Conservation (phyloP, 169 alveolate species). For the Eimeria mitis region DNA sequence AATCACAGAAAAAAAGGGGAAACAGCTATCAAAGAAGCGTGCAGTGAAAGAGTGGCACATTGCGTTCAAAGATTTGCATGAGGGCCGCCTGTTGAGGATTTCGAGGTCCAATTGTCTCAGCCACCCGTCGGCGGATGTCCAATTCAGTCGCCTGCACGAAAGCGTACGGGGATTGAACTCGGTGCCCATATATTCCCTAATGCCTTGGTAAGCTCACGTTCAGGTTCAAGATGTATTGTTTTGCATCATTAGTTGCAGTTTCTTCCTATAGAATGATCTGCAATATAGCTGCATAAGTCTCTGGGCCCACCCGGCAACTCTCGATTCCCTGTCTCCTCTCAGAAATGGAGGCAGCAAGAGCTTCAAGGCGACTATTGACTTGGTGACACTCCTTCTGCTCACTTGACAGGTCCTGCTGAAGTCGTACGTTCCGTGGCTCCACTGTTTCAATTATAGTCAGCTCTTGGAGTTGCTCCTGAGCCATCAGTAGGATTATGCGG, state of each 20-base stretch:
- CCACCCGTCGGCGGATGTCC: conserved; percentile 62
- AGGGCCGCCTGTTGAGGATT: conserved; percentile 66
- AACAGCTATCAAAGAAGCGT: not conserved
- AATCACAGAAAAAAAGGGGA: not conserved
- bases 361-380: conserved; percentile 31
- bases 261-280: not conserved
- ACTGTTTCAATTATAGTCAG: conserved; percentile 36
- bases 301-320: conserved; percentile 33
- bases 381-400: conserved; percentile 37
- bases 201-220: not conserved
- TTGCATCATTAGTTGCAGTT: not conserved
- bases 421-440: conserved; percentile 19
- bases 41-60: conserved; percentile 24
- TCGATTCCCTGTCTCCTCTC: conserved; percentile 54
- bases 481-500: not conserved
- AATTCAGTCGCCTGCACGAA: conserved; percentile 46
- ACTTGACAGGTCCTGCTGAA: conserved; percentile 42
- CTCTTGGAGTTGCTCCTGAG: conserved; percentile 62
- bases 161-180: not conserved
- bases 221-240: not conserved
- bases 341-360: conserved; percentile 29
- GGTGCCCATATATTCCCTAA: not conserved
- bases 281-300: not conserved
- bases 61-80: conserved; percentile 64
- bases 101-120: conserved; percentile 33